Evolutionary conservation across 2,329 filamentous ascomycete genomes (phyloP), one percentile per base, ranked within the genome.

Genomic region (Fusarium paranaense): DNA sequence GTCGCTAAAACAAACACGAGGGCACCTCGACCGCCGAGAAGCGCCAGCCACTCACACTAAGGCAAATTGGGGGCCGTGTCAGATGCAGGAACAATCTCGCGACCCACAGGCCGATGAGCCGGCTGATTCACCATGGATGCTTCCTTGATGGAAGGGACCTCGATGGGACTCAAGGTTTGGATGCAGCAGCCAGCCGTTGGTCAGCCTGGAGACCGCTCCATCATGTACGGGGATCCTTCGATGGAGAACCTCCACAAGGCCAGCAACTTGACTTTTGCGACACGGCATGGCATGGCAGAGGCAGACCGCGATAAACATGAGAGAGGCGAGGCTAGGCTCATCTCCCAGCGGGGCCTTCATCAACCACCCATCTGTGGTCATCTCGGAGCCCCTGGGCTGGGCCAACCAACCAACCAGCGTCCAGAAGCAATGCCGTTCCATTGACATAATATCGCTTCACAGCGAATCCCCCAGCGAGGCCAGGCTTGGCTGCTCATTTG

Each of bases 31-130:
- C 62, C 50, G 22, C 25, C 27, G 32, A 40, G 58, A 78, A 65
- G 70, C 64, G 70, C 72, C 60, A 78, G 70, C 63, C 69, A 70
- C 70, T 56, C 54, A 56, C 66, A 63, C 77, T 76, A 78, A 58
- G 70, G 69, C 62, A 69, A 74, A 75, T 77, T 78, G 62, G 69
- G 66, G 69, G 52, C 59, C 47, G 52, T 75, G 67, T 65, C 71
- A 78, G 77, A 81, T 71, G 78, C 79, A 81, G 78, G 80, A 80
- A 80, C 80, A 80, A 81, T 80, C 72, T 78, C 70, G 60, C 27
- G 62, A 72, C 78, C 78, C 78, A 76, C 76, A 71, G 64, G 52
- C 74, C 74, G 75, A 76, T 62, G 76, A 70, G 62, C 75, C 75
- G 75, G 75, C 56, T 71, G 70, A 66, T 71, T 73, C 67, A 64